phyloP scores from a whole-genome alignment of 1,139 yeast species.

The Blastobotrys raffinosifermentans region DNA sequence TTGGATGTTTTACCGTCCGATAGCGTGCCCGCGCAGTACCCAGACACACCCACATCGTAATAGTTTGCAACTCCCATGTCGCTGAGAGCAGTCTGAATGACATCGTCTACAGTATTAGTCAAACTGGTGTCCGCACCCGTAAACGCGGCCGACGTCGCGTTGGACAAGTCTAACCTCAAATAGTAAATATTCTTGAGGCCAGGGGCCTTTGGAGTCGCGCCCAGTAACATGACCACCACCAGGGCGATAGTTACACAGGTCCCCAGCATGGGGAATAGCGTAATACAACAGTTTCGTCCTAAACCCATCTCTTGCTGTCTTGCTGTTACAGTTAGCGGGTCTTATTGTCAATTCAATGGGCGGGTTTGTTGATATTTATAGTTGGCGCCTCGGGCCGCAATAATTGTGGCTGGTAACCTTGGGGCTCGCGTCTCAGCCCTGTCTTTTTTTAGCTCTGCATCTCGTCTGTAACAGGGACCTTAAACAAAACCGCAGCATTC shows the following conservation, averaged over 20 bases:
- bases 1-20: not conserved
- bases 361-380: no score
- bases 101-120: conserved; percentile 12
- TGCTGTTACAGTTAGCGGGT: no score
- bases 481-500: no score
- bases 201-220: conserved; percentile 33
- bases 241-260: conserved; percentile 38
- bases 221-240: conserved; percentile 38
- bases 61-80: conserved; percentile 53
- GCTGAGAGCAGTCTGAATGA: conserved; percentile 15
- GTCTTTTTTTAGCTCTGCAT: no score
- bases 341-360: no score
- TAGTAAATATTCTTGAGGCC: conserved; percentile 39
- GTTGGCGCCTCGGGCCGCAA: no score
- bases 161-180: conserved; percentile 38
- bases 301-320: conserved; percentile 27
- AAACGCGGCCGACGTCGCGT: conserved; percentile 18
- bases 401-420: no score
- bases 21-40: conserved; percentile 57
- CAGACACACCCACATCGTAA: conserved; percentile 64
- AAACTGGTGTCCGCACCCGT: conserved; percentile 5
- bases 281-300: conserved; percentile 30
- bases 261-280: conserved; percentile 37
- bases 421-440: no score
- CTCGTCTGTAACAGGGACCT: no score